Conservation (phyloP, 306 rosid genomes). For the peach (Prunus persica) region DNA sequence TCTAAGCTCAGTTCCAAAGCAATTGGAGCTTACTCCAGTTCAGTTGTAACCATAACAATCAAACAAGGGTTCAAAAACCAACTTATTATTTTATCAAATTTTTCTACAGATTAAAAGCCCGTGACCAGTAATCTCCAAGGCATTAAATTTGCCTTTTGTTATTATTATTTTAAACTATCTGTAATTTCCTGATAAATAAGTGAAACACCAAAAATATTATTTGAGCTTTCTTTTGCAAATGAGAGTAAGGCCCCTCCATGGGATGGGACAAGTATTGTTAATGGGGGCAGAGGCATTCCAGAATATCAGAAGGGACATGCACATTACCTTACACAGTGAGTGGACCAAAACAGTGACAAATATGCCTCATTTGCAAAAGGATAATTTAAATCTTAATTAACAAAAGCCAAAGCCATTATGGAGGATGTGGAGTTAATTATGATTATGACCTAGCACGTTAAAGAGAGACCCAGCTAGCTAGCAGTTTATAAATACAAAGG, state of each 20-base stretch:
- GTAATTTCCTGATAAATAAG: background rate
- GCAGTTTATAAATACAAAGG: conserved; percentile 43
- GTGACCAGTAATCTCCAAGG: too few relatives aligned
- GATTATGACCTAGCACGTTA: conserved; percentile 31
- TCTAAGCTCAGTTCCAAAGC: conserved; percentile 15
- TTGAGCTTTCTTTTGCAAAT: background rate
- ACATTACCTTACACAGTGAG: conserved; percentile 3
- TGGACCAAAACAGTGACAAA: background rate
- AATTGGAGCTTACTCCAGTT: conserved; percentile 5
- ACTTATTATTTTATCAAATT: background rate
- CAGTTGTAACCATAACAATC: background rate
- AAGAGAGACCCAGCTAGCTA: conserved; percentile 33
- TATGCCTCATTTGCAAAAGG: background rate
- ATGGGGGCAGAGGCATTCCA: too few relatives aligned
- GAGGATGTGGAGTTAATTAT: conserved; percentile 35
- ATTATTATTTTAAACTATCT: too few relatives aligned
- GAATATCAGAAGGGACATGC: background rate
- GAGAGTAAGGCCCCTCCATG: too few relatives aligned
- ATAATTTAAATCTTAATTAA: conserved; percentile 2
- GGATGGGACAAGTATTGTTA: conserved; percentile 19
- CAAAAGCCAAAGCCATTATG: conserved; percentile 10
- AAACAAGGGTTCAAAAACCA: background rate
- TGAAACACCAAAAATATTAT: background rate
- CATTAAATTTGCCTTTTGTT: too few relatives aligned
- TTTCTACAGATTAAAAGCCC: too few relatives aligned